These are phyloP conservation scores for Closterium sp. DNA, from an alignment of 139 green algal genomes.

Conservation along the genomic window DNA sequence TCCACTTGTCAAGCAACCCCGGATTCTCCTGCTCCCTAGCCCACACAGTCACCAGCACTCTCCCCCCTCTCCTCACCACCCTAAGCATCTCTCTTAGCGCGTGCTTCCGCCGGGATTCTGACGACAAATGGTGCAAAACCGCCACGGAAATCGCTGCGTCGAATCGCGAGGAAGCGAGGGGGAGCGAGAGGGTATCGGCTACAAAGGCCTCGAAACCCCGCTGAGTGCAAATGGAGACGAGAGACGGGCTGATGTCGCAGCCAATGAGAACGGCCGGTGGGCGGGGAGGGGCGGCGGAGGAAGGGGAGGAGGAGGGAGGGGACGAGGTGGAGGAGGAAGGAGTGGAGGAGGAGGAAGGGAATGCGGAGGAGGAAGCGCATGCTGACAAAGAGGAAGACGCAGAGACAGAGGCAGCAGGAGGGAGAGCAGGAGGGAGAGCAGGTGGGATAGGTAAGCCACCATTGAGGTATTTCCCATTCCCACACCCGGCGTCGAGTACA, in stretches of 20 bases:
- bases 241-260: slow-evolving; percentile 38
- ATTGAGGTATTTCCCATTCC: slow-evolving; percentile 96
- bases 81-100: slow-evolving; percentile 72
- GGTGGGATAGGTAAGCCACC: background rate
- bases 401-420: background rate
- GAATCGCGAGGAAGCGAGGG: slow-evolving; percentile 65
- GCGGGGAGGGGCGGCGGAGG: background rate
- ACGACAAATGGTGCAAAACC: slow-evolving; percentile 93
- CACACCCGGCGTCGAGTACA: slow-evolving; percentile 90
- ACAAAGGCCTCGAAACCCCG: slow-evolving; percentile 72
- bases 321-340: background rate
- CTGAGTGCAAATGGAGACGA: slow-evolving; percentile 19
- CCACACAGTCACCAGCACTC: slow-evolving; percentile 78
- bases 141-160: slow-evolving; percentile 94
- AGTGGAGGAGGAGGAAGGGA: background rate
- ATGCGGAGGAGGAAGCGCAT: background rate
- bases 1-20: slow-evolving; percentile 86
- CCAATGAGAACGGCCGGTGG: slow-evolving; percentile 6
- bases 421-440: background rate
- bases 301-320: background rate
- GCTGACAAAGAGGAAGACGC: background rate
- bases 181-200: slow-evolving; percentile 77
- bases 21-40: slow-evolving; percentile 86
- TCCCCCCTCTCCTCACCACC: slow-evolving; percentile 64
- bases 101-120: slow-evolving; percentile 60